Conservation (phyloP, 1,139 yeast species). For the Lodderomyces pseudojiufengensis region DNA sequence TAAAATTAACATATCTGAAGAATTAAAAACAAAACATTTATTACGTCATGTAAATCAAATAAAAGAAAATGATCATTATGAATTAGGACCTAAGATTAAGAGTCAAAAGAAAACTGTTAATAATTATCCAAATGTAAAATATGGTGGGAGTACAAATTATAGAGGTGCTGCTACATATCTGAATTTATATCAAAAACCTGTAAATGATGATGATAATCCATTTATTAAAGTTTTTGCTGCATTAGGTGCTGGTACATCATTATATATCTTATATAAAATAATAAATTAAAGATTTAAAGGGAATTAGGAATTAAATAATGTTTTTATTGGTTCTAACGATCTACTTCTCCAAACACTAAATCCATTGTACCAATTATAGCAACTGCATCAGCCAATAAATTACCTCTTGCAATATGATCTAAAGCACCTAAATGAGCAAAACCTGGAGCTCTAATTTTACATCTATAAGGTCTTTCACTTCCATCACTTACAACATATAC, state of each 20-base stretch:
- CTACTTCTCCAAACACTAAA: conserved; percentile 91
- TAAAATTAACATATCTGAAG: conserved; percentile 34
- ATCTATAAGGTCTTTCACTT: conserved; percentile 84
- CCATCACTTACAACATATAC: conserved; percentile 89
- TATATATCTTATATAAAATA: conserved; percentile 24
- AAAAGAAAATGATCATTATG: conserved; percentile 5
- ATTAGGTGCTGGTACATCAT: conserved; percentile 32
- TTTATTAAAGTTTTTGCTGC: conserved; percentile 22
- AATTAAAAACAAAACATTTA: conserved; percentile 41
- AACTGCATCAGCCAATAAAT: conserved; percentile 87
- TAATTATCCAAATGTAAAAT: conserved; percentile 6
- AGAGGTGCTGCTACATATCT: conserved; percentile 17
- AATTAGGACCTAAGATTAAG: not conserved
- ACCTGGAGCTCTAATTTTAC: conserved; percentile 93
- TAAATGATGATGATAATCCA: conserved; percentile 18
- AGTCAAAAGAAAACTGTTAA: too few relatives aligned
- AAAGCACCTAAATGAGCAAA: conserved; percentile 87
- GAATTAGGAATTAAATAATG: too few relatives aligned
- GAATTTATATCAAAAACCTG: conserved; percentile 33
- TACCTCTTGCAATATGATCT: conserved; percentile 82
- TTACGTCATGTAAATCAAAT: conserved; percentile 31
- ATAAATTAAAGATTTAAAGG: conserved; percentile 8
- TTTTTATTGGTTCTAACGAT: too few relatives aligned
- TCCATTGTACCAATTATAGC: conserved; percentile 96
- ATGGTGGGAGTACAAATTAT: conserved; percentile 9